Base-by-base conservation (phyloP, 192 early-diverging fungal genomes). In the Ambispora gerdemannii region DNA sequence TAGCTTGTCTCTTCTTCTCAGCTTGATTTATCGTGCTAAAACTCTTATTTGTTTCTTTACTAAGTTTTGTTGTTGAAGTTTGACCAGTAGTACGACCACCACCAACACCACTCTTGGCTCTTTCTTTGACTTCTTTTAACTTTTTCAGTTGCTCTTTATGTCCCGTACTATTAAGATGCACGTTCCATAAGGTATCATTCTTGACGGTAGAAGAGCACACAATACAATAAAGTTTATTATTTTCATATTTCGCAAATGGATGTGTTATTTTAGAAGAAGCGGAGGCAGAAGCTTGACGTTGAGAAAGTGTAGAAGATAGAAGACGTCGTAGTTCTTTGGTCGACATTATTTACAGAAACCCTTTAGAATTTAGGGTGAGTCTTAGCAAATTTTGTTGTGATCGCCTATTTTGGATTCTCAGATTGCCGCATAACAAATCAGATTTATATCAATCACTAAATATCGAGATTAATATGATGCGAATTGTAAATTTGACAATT, bases 311-410 rank as follows among this genome's bases (percentile, higher is more conserved):
- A 3, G 25, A n/a, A 3, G 63, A 47, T 28, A 65, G 27, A 50
- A 65, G 63, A 25, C 49, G 36, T 3, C 63, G 35, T 24, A 65
- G 25, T 50, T 65, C 63, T 65, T 65, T n/a, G 10, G 63, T 20
- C 0, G 60, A 62, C 60, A 62, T 62, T n/a, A n/a, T n/a, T n/a
- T n/a, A n/a, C n/a, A n/a, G n/a, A n/a, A n/a, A n/a, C n/a, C n/a
- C n/a, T n/a, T n/a, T n/a, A n/a, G n/a, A n/a, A n/a, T n/a, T n/a
- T n/a, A n/a, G n/a, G n/a, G n/a, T n/a, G n/a, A n/a, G n/a, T n/a
- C n/a, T n/a, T n/a, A n/a, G n/a, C n/a, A n/a, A n/a, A n/a, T n/a
- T n/a, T n/a, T n/a, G n/a, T n/a, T n/a, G n/a, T n/a, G n/a, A n/a
- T n/a, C n/a, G n/a, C n/a, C n/a, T n/a, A n/a, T n/a, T n/a, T n/a